A percentile compares a stretch with the other conserved stretches of the same genome.
Conservation (phyloP, 495 filamentous ascomycete genomes). For the Clohesyomyces aquaticus region DNA sequence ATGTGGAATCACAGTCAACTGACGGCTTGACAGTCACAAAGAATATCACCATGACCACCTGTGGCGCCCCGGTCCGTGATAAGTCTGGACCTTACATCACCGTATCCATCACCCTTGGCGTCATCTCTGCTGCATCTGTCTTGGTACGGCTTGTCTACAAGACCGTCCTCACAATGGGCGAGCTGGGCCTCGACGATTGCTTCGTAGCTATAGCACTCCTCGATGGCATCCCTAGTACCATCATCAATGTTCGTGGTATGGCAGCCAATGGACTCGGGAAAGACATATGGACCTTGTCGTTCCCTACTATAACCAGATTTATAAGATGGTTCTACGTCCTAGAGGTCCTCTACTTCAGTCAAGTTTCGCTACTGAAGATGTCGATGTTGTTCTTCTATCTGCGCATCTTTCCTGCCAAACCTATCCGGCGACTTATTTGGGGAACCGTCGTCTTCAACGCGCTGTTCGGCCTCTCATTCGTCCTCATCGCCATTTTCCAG, state of each 20-base stretch:
- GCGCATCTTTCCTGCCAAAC: constrained; percentile 51
- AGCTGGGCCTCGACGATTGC: constrained; percentile 32
- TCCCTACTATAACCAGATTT: constrained; percentile 19
- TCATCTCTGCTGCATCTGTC: constrained; percentile 14
- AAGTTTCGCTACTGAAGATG: constrained; percentile 49
- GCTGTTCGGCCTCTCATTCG: constrained; percentile 47
- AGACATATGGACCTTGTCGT: constrained; percentile 32
- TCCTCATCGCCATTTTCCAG: constrained; percentile 51
- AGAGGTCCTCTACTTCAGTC: constrained; percentile 46
- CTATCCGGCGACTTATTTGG: constrained; percentile 42
- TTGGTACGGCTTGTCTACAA: constrained; percentile 20
- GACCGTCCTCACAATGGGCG: neutral
- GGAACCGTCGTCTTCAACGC: constrained; percentile 46
- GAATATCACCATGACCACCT: constrained; percentile 28
- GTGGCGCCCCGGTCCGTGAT: constrained; percentile 27
- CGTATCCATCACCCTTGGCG: constrained; percentile 14
- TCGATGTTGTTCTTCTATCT: constrained; percentile 57
- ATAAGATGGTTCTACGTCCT: constrained; percentile 29
- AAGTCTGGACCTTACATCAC: neutral
- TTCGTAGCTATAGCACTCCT: constrained; percentile 23
- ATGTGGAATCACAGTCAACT: neutral
- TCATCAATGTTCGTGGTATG: constrained; percentile 22
- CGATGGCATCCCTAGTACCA: constrained; percentile 17
- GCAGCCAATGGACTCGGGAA: constrained; percentile 23
- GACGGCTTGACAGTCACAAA: constrained; percentile 19